Evolutionary conservation across 768 basidiomycete species (phyloP), one percentile per base, ranked within the genome.

Genomic region (Cystofilobasidium bisporidii): DNA sequence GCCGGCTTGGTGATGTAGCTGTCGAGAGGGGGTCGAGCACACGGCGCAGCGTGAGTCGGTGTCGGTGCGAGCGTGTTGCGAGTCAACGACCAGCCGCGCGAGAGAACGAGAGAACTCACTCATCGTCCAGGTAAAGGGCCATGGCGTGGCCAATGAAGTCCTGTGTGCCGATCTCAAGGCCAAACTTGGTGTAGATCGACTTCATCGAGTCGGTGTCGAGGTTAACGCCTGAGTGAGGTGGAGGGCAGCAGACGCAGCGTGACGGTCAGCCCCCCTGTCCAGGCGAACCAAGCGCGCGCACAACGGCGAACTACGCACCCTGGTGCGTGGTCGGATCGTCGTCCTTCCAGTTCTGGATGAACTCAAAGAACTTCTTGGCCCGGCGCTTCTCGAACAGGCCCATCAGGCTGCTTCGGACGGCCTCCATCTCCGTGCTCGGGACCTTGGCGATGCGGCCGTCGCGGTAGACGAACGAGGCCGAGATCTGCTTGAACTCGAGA

Each of bases 401-500:
- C 93, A 99, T 98, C 73, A 99, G 81, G 40, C 92, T 88, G 73
- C 89, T 91, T 78, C 80, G 87, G 66, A 97, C 87, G 12, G 96
- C 96, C 80, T 99, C 96, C 81, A 93, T 86, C 81, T 98, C 93
- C 9, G 91, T 97, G 74, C 88, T 87, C 38, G 96, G 96, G 14
- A 99, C 96, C 79, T 99, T 99, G 70, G 89, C 91, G 79, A 99
- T 96, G 79, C 79, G 88, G 61, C 92, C 91, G 77, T 98, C 94
- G 63, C 94, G 87, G 77, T 92, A 97, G 68, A 99, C 96, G 79
- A 87, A 99, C 76, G 89, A 92, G 63, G 94, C 96, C 0, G 96
- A 91, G 79, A 99, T 97, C 80, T 97, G 94, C 82, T 98, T 99
- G 83, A 99, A 99, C 77, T 98, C 96, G 74, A 99, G 87, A 79